phyloP scores from a whole-genome alignment of 306 rosid genomes.

The Inga oerstediana region DNA sequence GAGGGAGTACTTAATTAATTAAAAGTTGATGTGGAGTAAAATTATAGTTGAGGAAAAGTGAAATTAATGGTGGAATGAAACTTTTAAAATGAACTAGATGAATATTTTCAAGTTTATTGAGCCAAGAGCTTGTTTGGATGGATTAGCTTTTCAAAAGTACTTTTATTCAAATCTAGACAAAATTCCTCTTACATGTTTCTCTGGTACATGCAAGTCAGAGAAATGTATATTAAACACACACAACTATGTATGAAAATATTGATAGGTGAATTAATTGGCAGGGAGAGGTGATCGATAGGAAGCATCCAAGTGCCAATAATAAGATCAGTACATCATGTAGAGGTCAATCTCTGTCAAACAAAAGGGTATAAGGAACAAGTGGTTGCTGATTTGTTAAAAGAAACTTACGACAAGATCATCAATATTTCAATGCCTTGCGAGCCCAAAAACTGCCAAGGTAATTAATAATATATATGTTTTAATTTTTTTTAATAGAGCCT shows the following conservation, averaged over 20 bases:
- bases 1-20: too few relatives aligned
- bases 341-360: conserved; percentile 71
- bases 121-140: too few relatives aligned
- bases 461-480: neutral
- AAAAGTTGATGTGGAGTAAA: too few relatives aligned
- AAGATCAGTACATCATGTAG: conserved; percentile 64
- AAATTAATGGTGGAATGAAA: too few relatives aligned
- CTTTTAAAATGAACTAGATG: too few relatives aligned
- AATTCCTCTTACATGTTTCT: too few relatives aligned
- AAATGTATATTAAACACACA: too few relatives aligned
- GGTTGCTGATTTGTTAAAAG: conserved; percentile 70
- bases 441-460: conserved; percentile 67
- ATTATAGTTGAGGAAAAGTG: too few relatives aligned
- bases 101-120: too few relatives aligned
- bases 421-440: conserved; percentile 44
- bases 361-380: conserved; percentile 80
- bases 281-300: conserved; percentile 73
- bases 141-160: too few relatives aligned
- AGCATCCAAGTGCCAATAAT: conserved; percentile 51
- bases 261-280: conserved; percentile 8
- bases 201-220: too few relatives aligned
- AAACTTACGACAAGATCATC: conserved; percentile 40
- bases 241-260: neutral
- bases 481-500: neutral
- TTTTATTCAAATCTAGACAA: too few relatives aligned